Conservation (phyloP, 2,329 filamentous ascomycete genomes). For the Alternaria sp. region DNA sequence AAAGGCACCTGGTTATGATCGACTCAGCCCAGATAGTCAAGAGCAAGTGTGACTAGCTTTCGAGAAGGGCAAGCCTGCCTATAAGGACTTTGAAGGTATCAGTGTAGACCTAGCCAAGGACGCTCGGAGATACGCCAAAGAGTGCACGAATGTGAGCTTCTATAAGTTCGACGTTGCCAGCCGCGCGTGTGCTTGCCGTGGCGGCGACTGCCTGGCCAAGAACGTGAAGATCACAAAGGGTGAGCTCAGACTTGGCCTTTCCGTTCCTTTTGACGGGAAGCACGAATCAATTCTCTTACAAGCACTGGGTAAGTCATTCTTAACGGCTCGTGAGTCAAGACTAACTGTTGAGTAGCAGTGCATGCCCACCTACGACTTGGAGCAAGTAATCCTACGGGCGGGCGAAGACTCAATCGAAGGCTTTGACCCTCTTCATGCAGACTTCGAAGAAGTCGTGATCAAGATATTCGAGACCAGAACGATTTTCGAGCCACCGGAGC, state of each 20-base stretch:
- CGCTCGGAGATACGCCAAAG: constrained; percentile 10
- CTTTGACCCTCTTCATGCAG: constrained; percentile 73
- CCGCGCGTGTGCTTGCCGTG: constrained; percentile 70
- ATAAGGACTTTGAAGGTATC: constrained; percentile 78
- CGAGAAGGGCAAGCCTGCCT: constrained; percentile 76
- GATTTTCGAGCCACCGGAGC: constrained; percentile 64
- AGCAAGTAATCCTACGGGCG: constrained; percentile 66
- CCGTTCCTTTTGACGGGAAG: constrained; percentile 38
- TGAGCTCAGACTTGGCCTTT: constrained; percentile 75
- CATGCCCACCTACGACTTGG: constrained; percentile 75
- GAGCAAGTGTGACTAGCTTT: constrained; percentile 76
- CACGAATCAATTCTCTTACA: constrained; percentile 76
- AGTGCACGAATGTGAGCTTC: constrained; percentile 23
- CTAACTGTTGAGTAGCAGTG: constrained; percentile 63
- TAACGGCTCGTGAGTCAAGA: too few species aligned
- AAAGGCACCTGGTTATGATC: constrained; percentile 78
- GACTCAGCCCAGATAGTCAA: constrained; percentile 71
- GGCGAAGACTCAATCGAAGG: constrained; percentile 72
- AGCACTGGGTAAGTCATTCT: constrained; percentile 70
- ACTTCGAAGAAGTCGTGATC: constrained; percentile 74
- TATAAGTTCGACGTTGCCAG: constrained; percentile 32
- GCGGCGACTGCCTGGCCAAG: constrained; percentile 72
- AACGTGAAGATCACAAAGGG: constrained; percentile 79
- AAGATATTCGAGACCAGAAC: constrained; percentile 76
- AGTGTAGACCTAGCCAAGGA: constrained; percentile 63